A percentile compares a stretch with the other conserved stretches of the same genome.
Conservation (phyloP, 352 stramenopile genomes). For the Pythium biforme region DNA sequence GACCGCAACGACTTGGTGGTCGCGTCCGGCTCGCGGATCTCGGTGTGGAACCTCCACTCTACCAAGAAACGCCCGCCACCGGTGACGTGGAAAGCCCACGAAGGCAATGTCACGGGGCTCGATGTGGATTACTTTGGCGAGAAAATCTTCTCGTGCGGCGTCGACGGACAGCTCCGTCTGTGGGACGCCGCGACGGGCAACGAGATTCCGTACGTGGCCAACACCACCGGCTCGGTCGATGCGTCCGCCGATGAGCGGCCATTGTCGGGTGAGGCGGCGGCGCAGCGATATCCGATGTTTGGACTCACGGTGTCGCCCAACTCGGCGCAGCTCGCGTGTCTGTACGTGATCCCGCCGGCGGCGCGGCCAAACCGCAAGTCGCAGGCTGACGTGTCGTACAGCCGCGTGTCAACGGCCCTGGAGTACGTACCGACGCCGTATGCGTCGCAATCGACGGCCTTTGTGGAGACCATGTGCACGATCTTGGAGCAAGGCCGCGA, state of each 20-base stretch:
- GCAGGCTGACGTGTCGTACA: conserved; percentile 84
- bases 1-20: conserved; percentile 52
- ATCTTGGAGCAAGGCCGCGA: conserved; percentile 55
- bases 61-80: conserved; percentile 36
- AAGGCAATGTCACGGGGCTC: conserved; percentile 66
- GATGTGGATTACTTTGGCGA: conserved; percentile 64
- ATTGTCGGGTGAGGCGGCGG: background rate
- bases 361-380: conserved; percentile 80
- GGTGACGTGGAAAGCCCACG: conserved; percentile 60
- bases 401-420: conserved; percentile 63
- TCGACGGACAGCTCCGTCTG: conserved; percentile 61
- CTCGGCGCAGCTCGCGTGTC: conserved; percentile 58
- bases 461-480: conserved; percentile 49
- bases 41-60: conserved; percentile 61
- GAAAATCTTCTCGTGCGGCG: conserved; percentile 54
- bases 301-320: conserved; percentile 69
- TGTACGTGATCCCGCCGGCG: conserved; percentile 74
- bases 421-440: conserved; percentile 71
- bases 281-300: conserved; percentile 57
- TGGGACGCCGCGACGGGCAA: conserved; percentile 54
- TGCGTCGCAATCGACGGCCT: conserved; percentile 36
- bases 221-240: background rate
- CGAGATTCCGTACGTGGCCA: conserved; percentile 25
- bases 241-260: background rate
- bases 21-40: conserved; percentile 62